Percentiles rank a stretch among this genome's conserved stretches.
Conservation (phyloP, 352 stramenopile species). For the Globisporangium alternatum region DNA sequence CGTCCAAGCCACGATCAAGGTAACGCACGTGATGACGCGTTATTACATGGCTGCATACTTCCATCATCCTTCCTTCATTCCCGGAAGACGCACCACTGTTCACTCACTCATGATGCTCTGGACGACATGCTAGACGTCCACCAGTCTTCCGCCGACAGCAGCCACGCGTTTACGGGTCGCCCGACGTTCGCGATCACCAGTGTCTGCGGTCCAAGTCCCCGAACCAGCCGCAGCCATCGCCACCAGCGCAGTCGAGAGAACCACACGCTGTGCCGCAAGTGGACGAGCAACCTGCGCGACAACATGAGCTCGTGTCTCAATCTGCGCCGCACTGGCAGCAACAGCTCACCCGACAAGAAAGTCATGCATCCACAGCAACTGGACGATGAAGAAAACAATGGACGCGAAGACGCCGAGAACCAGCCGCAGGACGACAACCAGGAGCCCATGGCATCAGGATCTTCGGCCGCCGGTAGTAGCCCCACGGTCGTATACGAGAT, state of each 20-base stretch:
- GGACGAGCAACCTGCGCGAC: conserved; percentile 11
- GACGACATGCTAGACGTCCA: not conserved
- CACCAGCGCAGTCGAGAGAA: not conserved
- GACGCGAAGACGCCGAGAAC: conserved; percentile 4
- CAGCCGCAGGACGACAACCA: conserved; percentile 29
- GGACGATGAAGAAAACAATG: not conserved
- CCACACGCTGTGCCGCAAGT: not conserved
- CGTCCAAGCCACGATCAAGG: too few species aligned
- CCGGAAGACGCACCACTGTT: too few species aligned
- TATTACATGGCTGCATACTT: not conserved
- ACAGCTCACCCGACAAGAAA: not conserved
- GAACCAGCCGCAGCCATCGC: not conserved
- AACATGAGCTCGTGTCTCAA: conserved; percentile 41
- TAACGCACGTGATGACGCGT: too few species aligned
- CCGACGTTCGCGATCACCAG: conserved; percentile 17
- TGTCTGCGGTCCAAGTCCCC: not conserved
- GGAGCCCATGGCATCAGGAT: not conserved
- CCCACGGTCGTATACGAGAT: conserved; percentile 42
- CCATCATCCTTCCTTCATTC: not conserved
- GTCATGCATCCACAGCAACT: not conserved
- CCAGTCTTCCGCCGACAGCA: not conserved
- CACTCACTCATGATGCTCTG: not conserved
- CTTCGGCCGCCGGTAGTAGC: too few species aligned
- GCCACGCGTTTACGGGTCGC: not conserved
- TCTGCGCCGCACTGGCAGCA: conserved; percentile 4